Percentiles rank a stretch among this genome's conserved stretches.
Evolutionary conservation across 345 rosid species (phyloP).

Genomic region (Acer negundo): DNA sequence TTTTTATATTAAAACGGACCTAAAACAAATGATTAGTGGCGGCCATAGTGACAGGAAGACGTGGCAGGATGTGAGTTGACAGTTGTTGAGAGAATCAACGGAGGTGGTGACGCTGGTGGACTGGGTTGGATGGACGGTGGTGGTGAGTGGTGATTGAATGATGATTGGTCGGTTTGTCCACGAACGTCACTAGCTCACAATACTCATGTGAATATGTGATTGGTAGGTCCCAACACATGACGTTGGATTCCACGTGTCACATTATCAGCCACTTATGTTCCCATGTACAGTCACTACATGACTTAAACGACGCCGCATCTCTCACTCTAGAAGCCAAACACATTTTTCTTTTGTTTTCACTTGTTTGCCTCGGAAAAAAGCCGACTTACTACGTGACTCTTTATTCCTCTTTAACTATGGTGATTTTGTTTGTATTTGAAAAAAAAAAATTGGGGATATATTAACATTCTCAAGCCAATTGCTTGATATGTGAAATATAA

Average conservation of each 20-base stretch:
- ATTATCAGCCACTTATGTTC: background rate
- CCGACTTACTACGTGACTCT: too few species aligned
- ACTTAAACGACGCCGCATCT: background rate
- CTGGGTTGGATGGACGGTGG: slow-evolving; percentile 37
- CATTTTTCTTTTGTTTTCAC: background rate
- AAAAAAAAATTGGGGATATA: too few species aligned
- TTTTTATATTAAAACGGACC: too few species aligned
- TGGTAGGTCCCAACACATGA: background rate
- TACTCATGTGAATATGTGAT: background rate
- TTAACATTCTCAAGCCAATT: too few species aligned
- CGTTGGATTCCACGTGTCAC: background rate
- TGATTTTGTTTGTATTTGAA: too few species aligned
- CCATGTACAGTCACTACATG: background rate
- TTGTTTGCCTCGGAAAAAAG: background rate
- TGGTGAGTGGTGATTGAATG: background rate
- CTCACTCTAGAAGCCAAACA: background rate
- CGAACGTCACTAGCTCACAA: background rate
- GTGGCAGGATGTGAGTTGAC: slow-evolving; percentile 33
- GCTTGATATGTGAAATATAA: too few species aligned
- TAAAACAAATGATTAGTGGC: slow-evolving; percentile 23
- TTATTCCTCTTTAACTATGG: too few species aligned
- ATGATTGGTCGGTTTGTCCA: slow-evolving; percentile 23
- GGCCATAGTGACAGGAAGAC: background rate
- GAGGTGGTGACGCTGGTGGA: slow-evolving; percentile 14
- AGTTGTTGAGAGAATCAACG: slow-evolving; percentile 19